Percentiles rank a stretch among this genome's conserved stretches.
phyloP scores from a whole-genome alignment of 2,329 filamentous ascomycete genomes.

The Exophiala oligosperma region DNA sequence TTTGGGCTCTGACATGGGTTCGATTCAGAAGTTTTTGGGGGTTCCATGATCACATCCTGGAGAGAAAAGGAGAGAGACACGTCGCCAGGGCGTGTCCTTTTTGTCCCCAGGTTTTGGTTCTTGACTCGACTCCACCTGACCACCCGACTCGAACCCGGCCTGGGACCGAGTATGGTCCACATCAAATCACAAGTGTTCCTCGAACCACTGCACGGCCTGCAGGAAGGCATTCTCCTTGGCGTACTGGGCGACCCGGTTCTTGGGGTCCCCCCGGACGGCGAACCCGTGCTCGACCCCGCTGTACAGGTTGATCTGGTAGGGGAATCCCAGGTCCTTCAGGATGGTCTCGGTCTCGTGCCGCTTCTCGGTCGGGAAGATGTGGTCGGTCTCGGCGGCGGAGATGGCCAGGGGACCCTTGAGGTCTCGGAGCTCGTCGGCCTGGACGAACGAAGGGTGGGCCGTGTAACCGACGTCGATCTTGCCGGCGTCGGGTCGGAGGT shows the following conservation, averaged over 20 bases:
- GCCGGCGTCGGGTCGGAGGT: slow-evolving; percentile 59
- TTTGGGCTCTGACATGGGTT: too few relatives aligned
- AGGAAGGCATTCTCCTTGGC: slow-evolving; percentile 79
- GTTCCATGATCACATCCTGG: too few relatives aligned
- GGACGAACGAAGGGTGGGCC: slow-evolving; percentile 76
- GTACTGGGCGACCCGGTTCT: slow-evolving; percentile 59
- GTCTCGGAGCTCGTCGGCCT: slow-evolving; percentile 63
- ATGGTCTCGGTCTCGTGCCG: slow-evolving; percentile 66
- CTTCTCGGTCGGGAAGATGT: slow-evolving; percentile 64
- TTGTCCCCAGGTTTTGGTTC: not conserved
- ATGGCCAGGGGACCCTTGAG: slow-evolving; percentile 71
- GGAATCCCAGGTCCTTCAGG: slow-evolving; percentile 55
- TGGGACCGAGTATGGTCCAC: too few relatives aligned
- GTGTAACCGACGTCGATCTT: slow-evolving; percentile 68
- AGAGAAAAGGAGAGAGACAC: too few relatives aligned
- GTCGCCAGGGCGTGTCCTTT: too few relatives aligned
- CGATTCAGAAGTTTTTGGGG: too few relatives aligned
- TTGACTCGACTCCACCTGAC: not conserved
- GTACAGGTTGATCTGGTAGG: slow-evolving; percentile 78
- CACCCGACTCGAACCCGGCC: too few relatives aligned
- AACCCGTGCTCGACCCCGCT: slow-evolving; percentile 74
- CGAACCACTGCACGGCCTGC: slow-evolving; percentile 78
- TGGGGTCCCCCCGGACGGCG: slow-evolving; percentile 65
- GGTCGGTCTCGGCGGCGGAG: slow-evolving; percentile 63
- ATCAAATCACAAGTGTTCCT: slow-evolving; percentile 48